Percentiles rank a stretch among this genome's conserved stretches.
Conservation (phyloP, 1,284 basidiomycete species). For the Phaffia rhodozyma region DNA sequence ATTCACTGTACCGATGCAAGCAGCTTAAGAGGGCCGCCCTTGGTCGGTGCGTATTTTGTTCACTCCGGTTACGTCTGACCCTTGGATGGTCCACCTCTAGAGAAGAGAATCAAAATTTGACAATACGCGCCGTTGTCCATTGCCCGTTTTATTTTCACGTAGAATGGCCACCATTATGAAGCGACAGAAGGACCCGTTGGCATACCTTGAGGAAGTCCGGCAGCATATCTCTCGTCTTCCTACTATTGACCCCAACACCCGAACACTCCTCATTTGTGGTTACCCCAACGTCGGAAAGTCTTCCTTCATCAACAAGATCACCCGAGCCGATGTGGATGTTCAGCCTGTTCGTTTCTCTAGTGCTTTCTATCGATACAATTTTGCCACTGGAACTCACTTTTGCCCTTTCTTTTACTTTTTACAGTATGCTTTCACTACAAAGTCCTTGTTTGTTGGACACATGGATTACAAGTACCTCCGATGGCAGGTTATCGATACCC, state of each 20-base stretch:
- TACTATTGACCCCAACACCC: conserved; percentile 90
- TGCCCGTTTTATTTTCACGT: background rate
- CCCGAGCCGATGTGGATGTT: conserved; percentile 90
- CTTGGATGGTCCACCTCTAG: background rate
- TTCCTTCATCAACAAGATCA: conserved; percentile 96
- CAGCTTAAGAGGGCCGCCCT: conserved; percentile 89
- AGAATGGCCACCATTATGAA: conserved; percentile 96
- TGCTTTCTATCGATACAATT: background rate
- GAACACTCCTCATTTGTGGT: conserved; percentile 87
- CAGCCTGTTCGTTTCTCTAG: conserved; percentile 47
- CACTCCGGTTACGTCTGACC: conserved; percentile 2
- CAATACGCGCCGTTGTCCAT: background rate
- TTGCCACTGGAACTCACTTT: background rate
- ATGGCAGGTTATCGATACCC: conserved; percentile 96
- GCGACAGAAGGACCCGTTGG: conserved; percentile 89
- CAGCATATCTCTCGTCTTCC: conserved; percentile 95
- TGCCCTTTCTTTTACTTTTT: background rate
- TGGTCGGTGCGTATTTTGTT: conserved; percentile 53
- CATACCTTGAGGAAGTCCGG: conserved; percentile 91
- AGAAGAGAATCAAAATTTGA: background rate
- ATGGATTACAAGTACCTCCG: conserved; percentile 94
- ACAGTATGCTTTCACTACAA: conserved; percentile 87
- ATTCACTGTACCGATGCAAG: conserved; percentile 90
- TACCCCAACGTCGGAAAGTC: conserved; percentile 97
- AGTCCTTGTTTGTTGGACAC: conserved; percentile 90